Conservation (phyloP, 768 basidiomycete species). For the Amyloporia xantha region DNA sequence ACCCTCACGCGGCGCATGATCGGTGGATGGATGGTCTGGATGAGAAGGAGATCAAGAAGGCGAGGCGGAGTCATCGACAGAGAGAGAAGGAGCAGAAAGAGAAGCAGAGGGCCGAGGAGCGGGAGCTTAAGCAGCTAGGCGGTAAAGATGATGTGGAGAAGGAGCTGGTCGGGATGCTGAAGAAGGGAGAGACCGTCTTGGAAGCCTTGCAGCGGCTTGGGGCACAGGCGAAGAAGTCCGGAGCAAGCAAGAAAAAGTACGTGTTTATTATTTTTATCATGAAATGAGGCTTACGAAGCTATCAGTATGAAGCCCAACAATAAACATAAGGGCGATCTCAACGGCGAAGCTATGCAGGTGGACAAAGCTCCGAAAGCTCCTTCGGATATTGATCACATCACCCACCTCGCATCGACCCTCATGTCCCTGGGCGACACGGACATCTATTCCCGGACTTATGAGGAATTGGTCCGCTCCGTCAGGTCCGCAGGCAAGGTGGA, state of each 20-base stretch:
- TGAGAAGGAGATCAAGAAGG: constrained; percentile 80
- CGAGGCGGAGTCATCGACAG: constrained; percentile 66
- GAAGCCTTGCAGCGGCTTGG: constrained; percentile 87
- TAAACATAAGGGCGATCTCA: constrained; percentile 23
- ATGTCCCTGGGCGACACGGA: constrained; percentile 84
- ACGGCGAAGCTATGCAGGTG: constrained; percentile 38
- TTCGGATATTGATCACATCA: constrained; percentile 67
- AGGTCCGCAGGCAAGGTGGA: constrained; percentile 67
- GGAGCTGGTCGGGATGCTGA: constrained; percentile 67
- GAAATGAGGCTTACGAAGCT: constrained; percentile 10
- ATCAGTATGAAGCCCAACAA: constrained; percentile 23
- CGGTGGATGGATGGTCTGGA: constrained; percentile 91
- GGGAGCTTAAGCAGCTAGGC: constrained; percentile 61
- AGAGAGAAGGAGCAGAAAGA: constrained; percentile 69
- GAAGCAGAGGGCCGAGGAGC: constrained; percentile 65
- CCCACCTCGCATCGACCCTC: constrained; percentile 81
- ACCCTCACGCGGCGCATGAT: constrained; percentile 90
- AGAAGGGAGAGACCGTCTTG: constrained; percentile 86
- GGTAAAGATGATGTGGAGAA: constrained; percentile 57
- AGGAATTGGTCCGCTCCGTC: constrained; percentile 73
- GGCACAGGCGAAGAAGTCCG: constrained; percentile 47
- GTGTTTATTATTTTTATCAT: constrained; percentile 1
- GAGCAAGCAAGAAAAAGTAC: constrained; percentile 16
- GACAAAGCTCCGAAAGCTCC: constrained; percentile 33
- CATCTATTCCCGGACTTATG: constrained; percentile 81